phyloP scores from a whole-genome alignment of 768 basidiomycete genomes.

The Leccinum pellstonianum region DNA sequence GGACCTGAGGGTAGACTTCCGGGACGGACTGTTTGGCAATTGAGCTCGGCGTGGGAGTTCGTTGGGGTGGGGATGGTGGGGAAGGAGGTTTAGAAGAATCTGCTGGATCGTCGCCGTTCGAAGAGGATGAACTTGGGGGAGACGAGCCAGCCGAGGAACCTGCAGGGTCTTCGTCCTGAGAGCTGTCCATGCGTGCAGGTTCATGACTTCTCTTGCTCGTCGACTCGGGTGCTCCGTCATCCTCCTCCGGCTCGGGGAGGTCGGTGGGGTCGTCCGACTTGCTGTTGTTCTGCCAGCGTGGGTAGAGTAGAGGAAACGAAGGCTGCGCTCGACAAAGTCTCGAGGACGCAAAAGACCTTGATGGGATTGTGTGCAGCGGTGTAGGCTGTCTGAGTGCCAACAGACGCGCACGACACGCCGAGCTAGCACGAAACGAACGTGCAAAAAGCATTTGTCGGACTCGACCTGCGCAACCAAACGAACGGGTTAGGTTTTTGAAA shows the following conservation, averaged over 20 bases:
- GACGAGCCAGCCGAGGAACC: slow-evolving; percentile 34
- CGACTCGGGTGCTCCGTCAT: slow-evolving; percentile 28
- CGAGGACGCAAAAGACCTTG: slow-evolving; percentile 31
- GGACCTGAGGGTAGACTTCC: slow-evolving; percentile 87
- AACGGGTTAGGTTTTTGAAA: not conserved
- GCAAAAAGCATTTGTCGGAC: slow-evolving; percentile 23
- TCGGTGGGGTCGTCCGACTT: slow-evolving; percentile 31
- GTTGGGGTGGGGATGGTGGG: slow-evolving; percentile 38
- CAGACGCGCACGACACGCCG: slow-evolving; percentile 12
- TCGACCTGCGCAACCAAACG: slow-evolving; percentile 18
- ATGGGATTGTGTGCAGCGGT: slow-evolving; percentile 7
- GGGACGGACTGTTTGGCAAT: slow-evolving; percentile 88
- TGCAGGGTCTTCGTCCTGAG: slow-evolving; percentile 33
- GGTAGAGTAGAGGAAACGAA: slow-evolving; percentile 32
- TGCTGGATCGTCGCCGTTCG: slow-evolving; percentile 37
- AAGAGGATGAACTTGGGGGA: slow-evolving; percentile 31
- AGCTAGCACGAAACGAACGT: slow-evolving; percentile 18
- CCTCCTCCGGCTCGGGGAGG: slow-evolving; percentile 23
- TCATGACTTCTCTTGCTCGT: slow-evolving; percentile 14
- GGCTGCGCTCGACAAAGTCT: slow-evolving; percentile 24
- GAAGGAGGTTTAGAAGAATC: slow-evolving; percentile 28
- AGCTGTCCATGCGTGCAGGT: slow-evolving; percentile 22
- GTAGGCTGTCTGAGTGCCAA: slow-evolving; percentile 10
- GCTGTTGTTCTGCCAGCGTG: slow-evolving; percentile 39
- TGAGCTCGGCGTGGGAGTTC: slow-evolving; percentile 42